Evolutionary conservation across 2,329 filamentous ascomycete species (phyloP).

Genomic region (Calonectria pseudoturangicola): DNA sequence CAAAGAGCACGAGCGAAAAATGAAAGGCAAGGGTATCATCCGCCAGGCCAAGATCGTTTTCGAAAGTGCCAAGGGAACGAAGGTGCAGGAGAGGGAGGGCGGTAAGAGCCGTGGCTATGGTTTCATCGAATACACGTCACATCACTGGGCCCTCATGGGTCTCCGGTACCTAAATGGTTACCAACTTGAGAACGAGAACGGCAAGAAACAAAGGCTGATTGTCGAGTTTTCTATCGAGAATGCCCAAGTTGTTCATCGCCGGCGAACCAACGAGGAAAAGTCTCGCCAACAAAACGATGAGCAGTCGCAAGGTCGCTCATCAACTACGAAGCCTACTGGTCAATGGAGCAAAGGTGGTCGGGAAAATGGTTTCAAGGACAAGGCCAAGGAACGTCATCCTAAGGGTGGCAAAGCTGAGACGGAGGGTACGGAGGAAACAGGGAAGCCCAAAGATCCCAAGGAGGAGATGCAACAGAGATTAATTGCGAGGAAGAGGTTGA

Average conservation of each 20-base stretch:
- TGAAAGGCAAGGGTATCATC: conserved; percentile 90
- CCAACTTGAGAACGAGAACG: conserved; percentile 74
- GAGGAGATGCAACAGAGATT: conserved; percentile 79
- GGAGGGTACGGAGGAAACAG: conserved; percentile 48
- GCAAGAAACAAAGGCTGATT: conserved; percentile 91
- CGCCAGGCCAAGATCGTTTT: conserved; percentile 96
- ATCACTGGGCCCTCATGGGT: conserved; percentile 96
- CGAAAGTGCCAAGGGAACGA: conserved; percentile 89
- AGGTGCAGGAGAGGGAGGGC: conserved; percentile 84
- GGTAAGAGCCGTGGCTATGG: conserved; percentile 95
- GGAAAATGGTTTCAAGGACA: conserved; percentile 48
- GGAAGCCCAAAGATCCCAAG: conserved; percentile 61
- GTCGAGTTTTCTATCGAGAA: conserved; percentile 99
- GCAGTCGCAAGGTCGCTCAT: conserved; percentile 44
- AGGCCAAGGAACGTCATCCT: conserved; percentile 44
- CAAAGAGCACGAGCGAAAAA: conserved; percentile 86
- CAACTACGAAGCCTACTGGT: conserved; percentile 38
- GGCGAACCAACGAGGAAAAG: conserved; percentile 66
- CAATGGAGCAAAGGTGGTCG: conserved; percentile 42
- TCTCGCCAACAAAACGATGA: conserved; percentile 53
- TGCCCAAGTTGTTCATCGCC: conserved; percentile 91
- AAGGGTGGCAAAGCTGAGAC: conserved; percentile 44
- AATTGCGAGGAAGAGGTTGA: conserved; percentile 88
- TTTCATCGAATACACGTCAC: conserved; percentile 96
- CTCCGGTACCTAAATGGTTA: conserved; percentile 94